Base-by-base conservation (phyloP, 1,284 basidiomycete genomes). In the Pseudozyma tsukubaensis region DNA sequence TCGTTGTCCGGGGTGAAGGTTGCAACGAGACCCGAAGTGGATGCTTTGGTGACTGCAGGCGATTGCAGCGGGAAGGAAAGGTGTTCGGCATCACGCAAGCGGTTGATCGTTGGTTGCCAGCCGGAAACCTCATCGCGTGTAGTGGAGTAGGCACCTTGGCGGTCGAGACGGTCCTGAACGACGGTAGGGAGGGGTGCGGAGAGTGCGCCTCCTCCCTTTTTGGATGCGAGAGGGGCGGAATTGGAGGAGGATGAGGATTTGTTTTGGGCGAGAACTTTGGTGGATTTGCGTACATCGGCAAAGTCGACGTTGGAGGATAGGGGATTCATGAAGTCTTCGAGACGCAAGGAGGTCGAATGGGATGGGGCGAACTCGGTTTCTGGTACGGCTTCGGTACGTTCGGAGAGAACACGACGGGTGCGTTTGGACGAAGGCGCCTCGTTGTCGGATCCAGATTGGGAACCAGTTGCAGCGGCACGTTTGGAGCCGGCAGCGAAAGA, bases 81-180 rank as follows among this genome's bases (percentile, higher is more conserved):
- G 84, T 96, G 93, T 78, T 97, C 94, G 5, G 94, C 94, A 89
- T 93, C 78, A 4, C 72, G 50, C 12, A 84, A 49, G 24, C 73
- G 76, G 55, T 82, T 81, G 64, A 97, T 97, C 2, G 94, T 92
- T 10, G 90, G 90, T 48, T 90, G 90, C 96, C 96, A 99, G 86
- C 96, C 97, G 74, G 93, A 90, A 3, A 96, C 92, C 84, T 98
- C 95, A 75, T 90, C 89, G 81, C 93, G 94, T 3, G 94, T 97
- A 84, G 92, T 89, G 79, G 94, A 92, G 84, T 97, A 97, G 0
- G 96, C 97, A 4, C 94, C 96, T 83, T 94, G 90, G 47, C 96
- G 90, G 79, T 97, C 94, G 1, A 98, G 86, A 48, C 92, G 90
- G 72, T 97, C 94, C 84, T 97, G 93, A 0, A 91, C 89, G 36